Evolutionary conservation across 768 basidiomycete genomes (phyloP).

Genomic region (Russula foetens): DNA sequence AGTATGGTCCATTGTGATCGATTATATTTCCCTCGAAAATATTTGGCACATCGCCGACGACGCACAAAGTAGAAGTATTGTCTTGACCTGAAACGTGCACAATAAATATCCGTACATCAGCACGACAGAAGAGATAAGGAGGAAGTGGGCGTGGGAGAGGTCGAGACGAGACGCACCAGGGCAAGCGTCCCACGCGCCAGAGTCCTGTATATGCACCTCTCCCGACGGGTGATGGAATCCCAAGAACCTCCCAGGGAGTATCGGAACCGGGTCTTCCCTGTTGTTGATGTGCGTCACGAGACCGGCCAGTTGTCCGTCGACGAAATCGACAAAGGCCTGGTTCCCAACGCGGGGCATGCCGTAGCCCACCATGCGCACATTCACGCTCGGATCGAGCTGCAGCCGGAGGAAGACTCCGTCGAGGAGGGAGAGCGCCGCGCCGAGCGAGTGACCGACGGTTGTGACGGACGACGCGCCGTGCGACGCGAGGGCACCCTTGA

Average conservation of each 20-base stretch:
- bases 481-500: not conserved
- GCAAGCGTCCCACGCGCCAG: slow-evolving; percentile 45
- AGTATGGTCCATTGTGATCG: slow-evolving; percentile 18
- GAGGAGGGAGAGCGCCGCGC: slow-evolving; percentile 24
- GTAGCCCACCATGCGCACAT: slow-evolving; percentile 17
- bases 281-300: slow-evolving; percentile 8
- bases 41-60: slow-evolving; percentile 42
- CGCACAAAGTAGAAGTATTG: slow-evolving; percentile 44
- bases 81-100: slow-evolving; percentile 41
- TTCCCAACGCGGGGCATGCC: slow-evolving; percentile 25
- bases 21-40: slow-evolving; percentile 34
- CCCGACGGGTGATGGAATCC: slow-evolving; percentile 40
- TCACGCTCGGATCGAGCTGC: slow-evolving; percentile 16
- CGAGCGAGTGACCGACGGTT: slow-evolving; percentile 15
- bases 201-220: slow-evolving; percentile 35
- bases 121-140: not conserved
- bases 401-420: slow-evolving; percentile 23
- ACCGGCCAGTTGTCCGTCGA: not conserved
- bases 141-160: too few species aligned
- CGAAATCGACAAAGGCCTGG: slow-evolving; percentile 3
- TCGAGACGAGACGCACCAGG: slow-evolving; percentile 33
- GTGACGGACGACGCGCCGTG: not conserved
- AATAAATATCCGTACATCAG: not conserved
- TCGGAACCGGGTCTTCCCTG: slow-evolving; percentile 31
- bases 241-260: slow-evolving; percentile 29